A percentile compares a stretch with the other conserved stretches of the same genome.
Conservation (phyloP, 2,329 filamentous ascomycete species). For the Arthrobotrys entomopaga region DNA sequence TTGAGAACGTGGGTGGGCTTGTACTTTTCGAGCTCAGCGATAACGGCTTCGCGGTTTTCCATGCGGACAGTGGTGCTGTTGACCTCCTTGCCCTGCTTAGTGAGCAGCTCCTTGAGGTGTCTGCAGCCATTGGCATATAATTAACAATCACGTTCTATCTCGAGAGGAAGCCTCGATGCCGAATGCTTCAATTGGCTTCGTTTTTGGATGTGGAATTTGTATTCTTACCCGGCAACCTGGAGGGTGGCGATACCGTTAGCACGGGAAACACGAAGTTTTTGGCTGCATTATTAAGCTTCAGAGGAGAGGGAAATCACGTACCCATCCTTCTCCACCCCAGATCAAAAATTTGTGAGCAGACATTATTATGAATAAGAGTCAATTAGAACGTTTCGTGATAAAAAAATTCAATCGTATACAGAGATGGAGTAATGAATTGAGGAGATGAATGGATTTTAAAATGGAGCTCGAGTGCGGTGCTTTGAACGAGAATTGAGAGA, state of each 20-base stretch:
- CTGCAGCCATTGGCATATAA: conserved; percentile 57
- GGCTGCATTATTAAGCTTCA: conserved; percentile 26
- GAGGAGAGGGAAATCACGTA: conserved; percentile 10
- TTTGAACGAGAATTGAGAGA: conserved; percentile 12
- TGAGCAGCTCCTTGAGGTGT: conserved; percentile 70
- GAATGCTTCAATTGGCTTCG: background rate
- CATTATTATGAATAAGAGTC: conserved; percentile 34
- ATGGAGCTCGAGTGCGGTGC: conserved; percentile 7
- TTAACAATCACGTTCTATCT: too few species aligned
- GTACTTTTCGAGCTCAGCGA: conserved; percentile 68
- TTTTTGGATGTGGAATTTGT: background rate
- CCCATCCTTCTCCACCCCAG: conserved; percentile 70
- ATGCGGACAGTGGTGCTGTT: conserved; percentile 72
- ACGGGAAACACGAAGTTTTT: background rate
- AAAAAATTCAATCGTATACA: background rate
- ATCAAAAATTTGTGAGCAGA: conserved; percentile 68
- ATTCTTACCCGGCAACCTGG: conserved; percentile 52
- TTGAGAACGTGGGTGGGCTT: conserved; percentile 75
- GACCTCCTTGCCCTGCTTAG: conserved; percentile 71
- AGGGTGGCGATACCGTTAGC: conserved; percentile 34
- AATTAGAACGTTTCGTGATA: background rate
- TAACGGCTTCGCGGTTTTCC: conserved; percentile 71
- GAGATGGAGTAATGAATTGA: background rate
- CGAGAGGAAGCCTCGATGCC: too few species aligned
- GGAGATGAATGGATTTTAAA: background rate